These are phyloP conservation scores for Xylaria sp. DNA, from an alignment of 2,329 filamentous ascomycete species.

Conservation along the genomic window DNA sequence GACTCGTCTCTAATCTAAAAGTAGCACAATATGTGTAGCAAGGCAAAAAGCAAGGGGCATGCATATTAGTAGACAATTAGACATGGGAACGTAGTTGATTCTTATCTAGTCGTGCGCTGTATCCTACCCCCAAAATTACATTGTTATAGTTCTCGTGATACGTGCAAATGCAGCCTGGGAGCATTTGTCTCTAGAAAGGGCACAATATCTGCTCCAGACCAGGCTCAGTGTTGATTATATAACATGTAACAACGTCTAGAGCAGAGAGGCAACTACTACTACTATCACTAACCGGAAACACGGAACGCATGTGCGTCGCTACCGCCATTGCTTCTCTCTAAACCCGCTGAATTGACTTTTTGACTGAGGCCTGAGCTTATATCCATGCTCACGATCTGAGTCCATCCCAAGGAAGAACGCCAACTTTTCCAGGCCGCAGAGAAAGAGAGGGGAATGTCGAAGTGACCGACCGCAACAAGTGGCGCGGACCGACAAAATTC, in stretches of 20 bases:
- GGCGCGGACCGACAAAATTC: slow-evolving; percentile 1
- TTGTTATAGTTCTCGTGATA: not conserved
- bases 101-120: not conserved
- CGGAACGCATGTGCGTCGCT: too few relatives aligned
- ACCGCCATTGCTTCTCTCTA: too few relatives aligned
- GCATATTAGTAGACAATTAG: not conserved
- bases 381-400: not conserved
- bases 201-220: not conserved
- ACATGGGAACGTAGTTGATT: not conserved
- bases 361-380: too few relatives aligned
- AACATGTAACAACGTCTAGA: not conserved
- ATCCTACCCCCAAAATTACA: not conserved
- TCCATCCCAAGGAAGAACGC: not conserved
- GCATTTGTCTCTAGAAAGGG: too few relatives aligned
- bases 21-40: not conserved
- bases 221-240: not conserved
- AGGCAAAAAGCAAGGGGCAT: not conserved
- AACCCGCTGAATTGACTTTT: too few relatives aligned
- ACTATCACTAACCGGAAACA: too few relatives aligned
- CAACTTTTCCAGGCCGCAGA: slow-evolving; percentile 2
- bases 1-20: not conserved
- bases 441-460: not conserved
- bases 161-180: too few relatives aligned
- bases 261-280: not conserved
- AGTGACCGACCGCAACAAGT: not conserved